Base-by-base conservation (phyloP, 1,139 yeast species). In the Ogataea hybrid region DNA sequence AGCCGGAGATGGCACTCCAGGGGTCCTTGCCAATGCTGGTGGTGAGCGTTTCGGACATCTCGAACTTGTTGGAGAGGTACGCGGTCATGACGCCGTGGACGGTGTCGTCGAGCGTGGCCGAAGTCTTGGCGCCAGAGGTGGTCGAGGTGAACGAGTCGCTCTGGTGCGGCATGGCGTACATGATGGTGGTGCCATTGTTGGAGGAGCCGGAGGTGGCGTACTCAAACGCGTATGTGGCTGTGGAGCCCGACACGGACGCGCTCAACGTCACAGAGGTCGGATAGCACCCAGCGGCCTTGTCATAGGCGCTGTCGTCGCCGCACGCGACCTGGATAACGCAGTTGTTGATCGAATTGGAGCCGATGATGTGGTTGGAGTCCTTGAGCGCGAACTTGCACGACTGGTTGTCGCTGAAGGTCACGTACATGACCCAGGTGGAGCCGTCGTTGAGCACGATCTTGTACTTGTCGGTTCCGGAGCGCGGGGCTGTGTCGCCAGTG, bases 161-260 rank as follows among this genome's bases (percentile, higher is more conserved):
- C 49, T 83, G 89, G 55, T 83, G 90, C 2, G 89, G 88, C 28
- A 81, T 67, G 3, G 76, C 75, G 54, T 65, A 64, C 70, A 78
- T 72, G 63, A 83, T 43, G 2, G 73, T 59, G 5, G 61, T 58
- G 5, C 56, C 56, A 10, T 35, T 57, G 23, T 57, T 58, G n/a
- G 3, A 67, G 6, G 53, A 35, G 2, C 77, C 76, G 2, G 61
- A 39, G 6, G 63, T 56, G 8, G 49, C 42, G 49, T 69, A 72
- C 9, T 52, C 52, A 25, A 72, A 59, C 5, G 64, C 47, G 48
- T 70, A 72, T 2, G 52, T 52, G 21, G 68, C 72, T 7, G 57
- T 54, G 6, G 59, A 49, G n/a, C 57, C 65, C 33, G 55, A 44
- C 4, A 54, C 46, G 6, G 50, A 40, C 2, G 49, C 59, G 8